A percentile compares a stretch with the other conserved stretches of the same genome.
Evolutionary conservation across 2,329 filamentous ascomycete genomes (phyloP).

Genomic region (Colletotrichum liriopes): DNA sequence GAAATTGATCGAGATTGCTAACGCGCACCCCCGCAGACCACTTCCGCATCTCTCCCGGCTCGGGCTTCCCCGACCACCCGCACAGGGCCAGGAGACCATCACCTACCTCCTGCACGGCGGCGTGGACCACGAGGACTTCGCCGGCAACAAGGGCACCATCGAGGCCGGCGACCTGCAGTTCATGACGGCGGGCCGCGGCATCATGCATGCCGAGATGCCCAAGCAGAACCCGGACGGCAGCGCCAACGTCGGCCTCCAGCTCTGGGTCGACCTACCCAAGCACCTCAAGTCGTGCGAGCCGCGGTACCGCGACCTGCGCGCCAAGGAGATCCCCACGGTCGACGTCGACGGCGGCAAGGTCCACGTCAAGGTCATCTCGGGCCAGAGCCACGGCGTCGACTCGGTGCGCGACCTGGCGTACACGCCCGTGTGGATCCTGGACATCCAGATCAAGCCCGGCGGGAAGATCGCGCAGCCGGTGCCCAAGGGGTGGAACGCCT

Average conservation of each 20-base stretch:
- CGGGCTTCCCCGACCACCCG: conserved; percentile 93
- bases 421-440: conserved; percentile 96
- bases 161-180: conserved; percentile 93
- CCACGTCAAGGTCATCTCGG: conserved; percentile 90
- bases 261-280: conserved; percentile 94
- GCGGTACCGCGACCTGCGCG: conserved; percentile 88
- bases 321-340: conserved; percentile 84
- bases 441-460: conserved; percentile 85
- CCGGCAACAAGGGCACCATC: conserved; percentile 88
- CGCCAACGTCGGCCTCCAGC: conserved; percentile 88
- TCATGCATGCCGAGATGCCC: conserved; percentile 98
- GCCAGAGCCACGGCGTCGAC: conserved; percentile 86
- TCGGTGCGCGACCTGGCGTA: conserved; percentile 92
- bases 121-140: conserved; percentile 94
- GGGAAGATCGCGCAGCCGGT: conserved; percentile 82
- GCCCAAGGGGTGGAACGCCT: conserved; percentile 89
- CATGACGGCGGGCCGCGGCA: conserved; percentile 94
- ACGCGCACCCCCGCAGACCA: conserved; percentile 85
- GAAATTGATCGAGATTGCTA: conserved; percentile 88
- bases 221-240: conserved; percentile 81
- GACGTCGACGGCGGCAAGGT: conserved; percentile 81
- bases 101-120: conserved; percentile 91
- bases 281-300: conserved; percentile 91
- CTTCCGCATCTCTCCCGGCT: conserved; percentile 84
- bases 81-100: conserved; percentile 88